Conservation (phyloP, 352 stramenopile species). For the Pythium grandisporangium region DNA sequence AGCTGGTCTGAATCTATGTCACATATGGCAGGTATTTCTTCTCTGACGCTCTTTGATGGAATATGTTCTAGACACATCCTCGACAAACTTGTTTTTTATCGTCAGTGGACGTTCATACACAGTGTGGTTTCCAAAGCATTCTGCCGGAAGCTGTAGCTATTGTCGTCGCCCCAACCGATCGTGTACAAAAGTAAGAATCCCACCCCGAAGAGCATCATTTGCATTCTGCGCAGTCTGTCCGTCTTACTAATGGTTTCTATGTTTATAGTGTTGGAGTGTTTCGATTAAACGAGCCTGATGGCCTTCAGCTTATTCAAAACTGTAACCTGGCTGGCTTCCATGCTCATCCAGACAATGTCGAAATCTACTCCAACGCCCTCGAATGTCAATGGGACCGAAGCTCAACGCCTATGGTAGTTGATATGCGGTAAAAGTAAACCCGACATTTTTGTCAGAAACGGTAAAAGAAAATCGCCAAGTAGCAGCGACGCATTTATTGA, state of each 20-base stretch:
- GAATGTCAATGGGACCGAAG: constrained; percentile 55
- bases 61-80: constrained; percentile 77
- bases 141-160: constrained; percentile 84
- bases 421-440: too few relatives aligned
- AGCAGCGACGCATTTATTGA: too few relatives aligned
- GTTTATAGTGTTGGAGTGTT: constrained; percentile 71
- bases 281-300: constrained; percentile 62
- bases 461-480: too few relatives aligned
- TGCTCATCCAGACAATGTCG: constrained; percentile 57
- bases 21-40: too few relatives aligned
- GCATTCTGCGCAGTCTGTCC: too few relatives aligned
- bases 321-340: constrained; percentile 84
- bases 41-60: too few relatives aligned
- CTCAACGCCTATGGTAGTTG: constrained; percentile 30
- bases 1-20: too few relatives aligned
- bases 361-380: constrained; percentile 76
- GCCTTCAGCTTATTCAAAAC: constrained; percentile 84
- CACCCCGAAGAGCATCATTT: too few relatives aligned
- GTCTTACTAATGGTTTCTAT: too few relatives aligned
- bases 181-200: constrained; percentile 56
- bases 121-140: constrained; percentile 87
- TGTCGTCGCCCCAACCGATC: constrained; percentile 74
- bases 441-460: too few relatives aligned
- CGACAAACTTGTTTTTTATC: constrained; percentile 85
- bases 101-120: constrained; percentile 86